These are phyloP conservation scores for Alternaria infectoria DNA, from an alignment of 2,329 filamentous ascomycete genomes.

Conservation along the genomic window DNA sequence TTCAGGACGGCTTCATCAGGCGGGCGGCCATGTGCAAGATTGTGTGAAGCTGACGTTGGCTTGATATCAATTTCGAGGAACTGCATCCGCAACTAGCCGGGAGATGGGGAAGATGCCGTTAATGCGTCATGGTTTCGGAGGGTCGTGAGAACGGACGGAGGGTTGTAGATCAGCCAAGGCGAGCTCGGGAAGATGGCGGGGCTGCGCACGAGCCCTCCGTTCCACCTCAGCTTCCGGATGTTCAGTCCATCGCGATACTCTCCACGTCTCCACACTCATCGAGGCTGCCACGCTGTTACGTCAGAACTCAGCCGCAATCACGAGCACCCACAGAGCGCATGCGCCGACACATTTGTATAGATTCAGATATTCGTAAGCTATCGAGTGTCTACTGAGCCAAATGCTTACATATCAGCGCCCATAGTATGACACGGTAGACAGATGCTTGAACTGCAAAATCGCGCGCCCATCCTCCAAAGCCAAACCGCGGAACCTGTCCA, in stretches of 20 bases:
- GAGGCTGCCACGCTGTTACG: background rate
- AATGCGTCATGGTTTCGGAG: background rate
- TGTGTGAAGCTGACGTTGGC: background rate
- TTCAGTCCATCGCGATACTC: background rate
- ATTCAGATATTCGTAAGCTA: background rate
- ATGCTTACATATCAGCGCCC: background rate
- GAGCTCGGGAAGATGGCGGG: background rate
- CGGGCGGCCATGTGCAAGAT: background rate
- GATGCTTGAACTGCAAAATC: background rate
- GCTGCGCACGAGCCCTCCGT: background rate
- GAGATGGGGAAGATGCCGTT: background rate
- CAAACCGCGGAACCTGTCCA: background rate
- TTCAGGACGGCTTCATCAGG: too few relatives aligned
- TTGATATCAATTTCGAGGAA: background rate
- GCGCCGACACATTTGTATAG: background rate
- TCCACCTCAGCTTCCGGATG: background rate
- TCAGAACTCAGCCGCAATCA: background rate
- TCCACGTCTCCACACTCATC: background rate
- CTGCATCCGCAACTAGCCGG: background rate
- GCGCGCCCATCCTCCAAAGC: background rate
- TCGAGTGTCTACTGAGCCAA: background rate
- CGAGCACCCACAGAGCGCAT: background rate
- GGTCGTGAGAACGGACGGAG: background rate
- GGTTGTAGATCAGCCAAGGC: background rate
- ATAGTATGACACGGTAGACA: background rate